Evolutionary conservation across 345 rosid species (phyloP).

Genomic region (Cardamine chenopodiifolia): DNA sequence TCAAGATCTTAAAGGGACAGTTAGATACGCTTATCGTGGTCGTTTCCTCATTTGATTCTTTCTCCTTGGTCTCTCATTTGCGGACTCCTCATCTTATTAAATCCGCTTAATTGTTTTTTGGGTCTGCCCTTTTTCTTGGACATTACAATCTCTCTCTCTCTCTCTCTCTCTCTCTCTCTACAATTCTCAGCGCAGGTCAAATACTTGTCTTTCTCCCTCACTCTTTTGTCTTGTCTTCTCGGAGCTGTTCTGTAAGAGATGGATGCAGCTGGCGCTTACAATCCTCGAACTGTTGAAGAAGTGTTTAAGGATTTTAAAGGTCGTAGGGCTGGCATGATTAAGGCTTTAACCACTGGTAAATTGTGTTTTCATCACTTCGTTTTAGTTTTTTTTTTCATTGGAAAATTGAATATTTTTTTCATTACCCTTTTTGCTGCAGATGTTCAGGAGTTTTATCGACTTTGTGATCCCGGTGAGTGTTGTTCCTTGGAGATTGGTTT

Average conservation of each 20-base stretch:
- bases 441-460: conserved; percentile 67
- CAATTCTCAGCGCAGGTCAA: conserved; percentile 40
- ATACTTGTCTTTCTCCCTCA: conserved; percentile 39
- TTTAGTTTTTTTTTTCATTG: background rate
- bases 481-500: conserved; percentile 25
- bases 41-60: conserved; percentile 22
- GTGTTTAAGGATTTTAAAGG: conserved; percentile 75
- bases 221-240: conserved; percentile 28
- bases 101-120: conserved; percentile 49
- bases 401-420: background rate
- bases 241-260: conserved; percentile 40
- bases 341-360: conserved; percentile 68
- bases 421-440: conserved; percentile 48
- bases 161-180: background rate
- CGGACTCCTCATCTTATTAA: conserved; percentile 52
- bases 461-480: conserved; percentile 75
- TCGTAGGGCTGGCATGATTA: conserved; percentile 69
- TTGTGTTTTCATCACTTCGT: background rate
- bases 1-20: background rate
- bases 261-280: conserved; percentile 62
- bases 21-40: background rate
- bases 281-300: conserved; percentile 76
- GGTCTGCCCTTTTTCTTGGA: conserved; percentile 34
- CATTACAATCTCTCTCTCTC: background rate
- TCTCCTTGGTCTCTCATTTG: background rate